These are phyloP conservation scores for Tricholoma flavovirens DNA, from an alignment of 768 basidiomycete species.

Conservation along the genomic window DNA sequence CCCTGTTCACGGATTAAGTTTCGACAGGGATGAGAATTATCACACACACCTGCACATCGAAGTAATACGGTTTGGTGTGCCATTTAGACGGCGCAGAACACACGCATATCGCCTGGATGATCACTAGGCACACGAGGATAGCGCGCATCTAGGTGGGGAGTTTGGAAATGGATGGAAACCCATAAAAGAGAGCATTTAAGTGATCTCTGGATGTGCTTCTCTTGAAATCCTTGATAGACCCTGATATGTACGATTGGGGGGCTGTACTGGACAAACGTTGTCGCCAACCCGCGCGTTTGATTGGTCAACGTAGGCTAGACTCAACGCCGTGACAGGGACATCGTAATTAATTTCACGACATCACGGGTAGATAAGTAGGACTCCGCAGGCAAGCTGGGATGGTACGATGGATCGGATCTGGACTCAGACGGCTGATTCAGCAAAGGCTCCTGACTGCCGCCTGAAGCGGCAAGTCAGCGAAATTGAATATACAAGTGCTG, in stretches of 20 bases:
- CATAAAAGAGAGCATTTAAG: not conserved
- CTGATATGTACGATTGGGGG: not conserved
- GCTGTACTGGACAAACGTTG: not conserved
- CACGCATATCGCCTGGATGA: not conserved
- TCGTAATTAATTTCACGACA: too few relatives aligned
- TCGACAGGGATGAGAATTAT: not conserved
- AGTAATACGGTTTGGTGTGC: slow-evolving; percentile 23
- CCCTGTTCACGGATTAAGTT: slow-evolving; percentile 37
- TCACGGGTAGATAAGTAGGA: too few relatives aligned
- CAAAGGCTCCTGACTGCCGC: too few relatives aligned
- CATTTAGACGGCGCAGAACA: not conserved
- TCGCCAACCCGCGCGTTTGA: not conserved
- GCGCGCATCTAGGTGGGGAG: not conserved
- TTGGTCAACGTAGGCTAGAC: not conserved
- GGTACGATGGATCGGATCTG: too few relatives aligned
- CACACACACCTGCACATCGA: slow-evolving; percentile 44
- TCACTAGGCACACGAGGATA: not conserved
- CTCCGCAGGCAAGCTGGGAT: too few relatives aligned
- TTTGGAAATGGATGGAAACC: not conserved
- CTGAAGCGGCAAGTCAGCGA: too few relatives aligned
- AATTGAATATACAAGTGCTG: too few relatives aligned
- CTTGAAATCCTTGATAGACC: not conserved
- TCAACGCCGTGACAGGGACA: too few relatives aligned
- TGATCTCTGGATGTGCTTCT: not conserved
- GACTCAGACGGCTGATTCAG: too few relatives aligned